Base-by-base conservation (phyloP, 257 asterid species). In the Solanum corneliomulleri region DNA sequence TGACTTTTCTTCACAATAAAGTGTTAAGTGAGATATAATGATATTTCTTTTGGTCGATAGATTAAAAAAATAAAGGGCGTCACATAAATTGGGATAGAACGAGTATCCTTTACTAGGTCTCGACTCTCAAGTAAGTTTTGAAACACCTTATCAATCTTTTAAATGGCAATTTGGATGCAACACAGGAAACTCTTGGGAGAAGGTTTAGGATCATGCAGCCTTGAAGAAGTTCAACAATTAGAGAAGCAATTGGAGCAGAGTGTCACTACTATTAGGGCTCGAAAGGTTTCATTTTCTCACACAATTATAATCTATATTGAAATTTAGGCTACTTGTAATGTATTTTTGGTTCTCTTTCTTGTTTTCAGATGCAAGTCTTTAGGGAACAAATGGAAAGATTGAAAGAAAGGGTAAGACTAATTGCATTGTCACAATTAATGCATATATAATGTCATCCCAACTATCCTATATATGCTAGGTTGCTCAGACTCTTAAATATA, bases 151-250 rank as follows among this genome's bases (percentile, higher is more conserved):
- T 39, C 52, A 41, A 76, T 11, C 20, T 70, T 70, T 1, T 44
- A 88, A 62, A 12, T 18, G 64, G n/a, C 11, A 25, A 69, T 69
- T 78, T 81, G 27, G 15, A 11, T 58, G 33, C 11, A 42, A 56
- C 86, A 97, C 87, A 97, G 99, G 92, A 97, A 91, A 91, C 91
- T 95, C 66, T 91, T 95, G 84, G 99, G 99, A 11, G 99, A 97
- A 91, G 93, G 95, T 27, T 76, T 97, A 75, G 91, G 90, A 21
- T 62, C 97, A 9, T 95, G 98, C 91, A 85, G 83, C 87, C 81
- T 92, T 29, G 98, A 93, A 83, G 99, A 95, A 85, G 92, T 97
- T 84, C 98, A 93, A 82, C 91, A 92, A 89, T 84, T 97, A 6
- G 99, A 97, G 88, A 93, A 92, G 83, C 98, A 95, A 90, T 60